These are phyloP conservation scores for Colletotrichum orchidophilum DNA, from an alignment of 2,329 filamentous ascomycete genomes.

Conservation along the genomic window DNA sequence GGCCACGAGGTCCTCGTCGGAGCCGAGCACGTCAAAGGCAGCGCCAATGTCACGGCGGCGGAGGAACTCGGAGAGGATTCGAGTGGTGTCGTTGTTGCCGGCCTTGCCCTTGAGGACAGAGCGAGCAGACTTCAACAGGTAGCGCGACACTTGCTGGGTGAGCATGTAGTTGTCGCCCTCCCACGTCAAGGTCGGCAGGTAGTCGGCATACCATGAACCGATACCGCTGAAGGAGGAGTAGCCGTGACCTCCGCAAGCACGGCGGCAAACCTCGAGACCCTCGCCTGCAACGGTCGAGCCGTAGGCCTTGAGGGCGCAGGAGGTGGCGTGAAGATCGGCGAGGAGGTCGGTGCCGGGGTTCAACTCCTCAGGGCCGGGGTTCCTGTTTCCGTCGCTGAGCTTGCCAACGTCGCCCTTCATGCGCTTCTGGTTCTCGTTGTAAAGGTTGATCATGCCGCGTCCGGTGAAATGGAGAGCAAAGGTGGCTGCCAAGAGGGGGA, in stretches of 20 bases:
- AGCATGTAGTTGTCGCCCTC: slow-evolving; percentile 88
- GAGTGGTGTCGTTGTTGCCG: slow-evolving; percentile 70
- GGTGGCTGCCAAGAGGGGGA: slow-evolving; percentile 77
- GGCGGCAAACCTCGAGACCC: slow-evolving; percentile 77
- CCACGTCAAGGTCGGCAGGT: slow-evolving; percentile 75
- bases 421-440: slow-evolving; percentile 76
- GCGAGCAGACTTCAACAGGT: slow-evolving; percentile 79
- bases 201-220: slow-evolving; percentile 78
- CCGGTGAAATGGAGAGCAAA: slow-evolving; percentile 85
- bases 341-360: slow-evolving; percentile 70
- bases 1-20: slow-evolving; percentile 74
- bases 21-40: slow-evolving; percentile 78
- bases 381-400: slow-evolving; percentile 55
- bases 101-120: slow-evolving; percentile 72
- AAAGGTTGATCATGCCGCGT: slow-evolving; percentile 78
- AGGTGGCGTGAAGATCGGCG: slow-evolving; percentile 80
- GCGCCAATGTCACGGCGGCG: slow-evolving; percentile 74
- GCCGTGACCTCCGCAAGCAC: slow-evolving; percentile 81
- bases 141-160: slow-evolving; percentile 80
- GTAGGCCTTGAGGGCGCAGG: slow-evolving; percentile 79
- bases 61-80: slow-evolving; percentile 72
- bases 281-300: slow-evolving; percentile 78
- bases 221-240: slow-evolving; percentile 82
- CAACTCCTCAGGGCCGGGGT: slow-evolving; percentile 74
- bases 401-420: slow-evolving; percentile 61